Conservation (phyloP, 2,329 filamentous ascomycete species). For the Colletotrichum salicis region DNA sequence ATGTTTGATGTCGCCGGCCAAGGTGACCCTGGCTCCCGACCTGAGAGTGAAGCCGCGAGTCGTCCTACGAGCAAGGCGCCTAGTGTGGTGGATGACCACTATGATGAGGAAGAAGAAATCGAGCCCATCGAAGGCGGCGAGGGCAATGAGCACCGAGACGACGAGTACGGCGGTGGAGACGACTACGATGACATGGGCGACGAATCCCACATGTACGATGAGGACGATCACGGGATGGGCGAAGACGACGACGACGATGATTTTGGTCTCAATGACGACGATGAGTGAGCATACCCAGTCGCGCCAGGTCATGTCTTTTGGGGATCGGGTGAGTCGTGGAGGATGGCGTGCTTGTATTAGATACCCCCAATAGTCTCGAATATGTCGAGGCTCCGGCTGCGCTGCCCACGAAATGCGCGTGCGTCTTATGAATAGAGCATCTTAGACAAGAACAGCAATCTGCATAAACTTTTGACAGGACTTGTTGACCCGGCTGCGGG, state of each 20-base stretch:
- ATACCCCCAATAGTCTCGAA: conserved; percentile 23
- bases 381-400: background rate
- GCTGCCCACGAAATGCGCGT: background rate
- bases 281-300: conserved; percentile 16
- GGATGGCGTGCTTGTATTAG: conserved; percentile 11
- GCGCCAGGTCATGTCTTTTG: background rate
- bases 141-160: conserved; percentile 41
- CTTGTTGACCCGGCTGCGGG: background rate
- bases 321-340: background rate
- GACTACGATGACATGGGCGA: conserved; percentile 48
- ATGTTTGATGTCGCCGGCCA: conserved; percentile 63
- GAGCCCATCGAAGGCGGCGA: conserved; percentile 41
- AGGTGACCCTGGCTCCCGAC: conserved; percentile 60
- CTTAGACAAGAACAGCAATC: background rate
- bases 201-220: conserved; percentile 38
- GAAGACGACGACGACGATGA: conserved; percentile 33
- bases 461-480: background rate
- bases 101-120: conserved; percentile 49
- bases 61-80: conserved; percentile 46
- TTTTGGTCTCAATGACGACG: conserved; percentile 30
- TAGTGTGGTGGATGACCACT: conserved; percentile 49
- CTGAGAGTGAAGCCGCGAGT: conserved; percentile 56
- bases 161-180: conserved; percentile 45
- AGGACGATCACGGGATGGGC: conserved; percentile 29
- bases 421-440: background rate